Percentiles rank a stretch among this genome's conserved stretches.
These are phyloP conservation scores for Candida neerlandica DNA, from an alignment of 1,139 yeast genomes.

Conservation along the genomic window DNA sequence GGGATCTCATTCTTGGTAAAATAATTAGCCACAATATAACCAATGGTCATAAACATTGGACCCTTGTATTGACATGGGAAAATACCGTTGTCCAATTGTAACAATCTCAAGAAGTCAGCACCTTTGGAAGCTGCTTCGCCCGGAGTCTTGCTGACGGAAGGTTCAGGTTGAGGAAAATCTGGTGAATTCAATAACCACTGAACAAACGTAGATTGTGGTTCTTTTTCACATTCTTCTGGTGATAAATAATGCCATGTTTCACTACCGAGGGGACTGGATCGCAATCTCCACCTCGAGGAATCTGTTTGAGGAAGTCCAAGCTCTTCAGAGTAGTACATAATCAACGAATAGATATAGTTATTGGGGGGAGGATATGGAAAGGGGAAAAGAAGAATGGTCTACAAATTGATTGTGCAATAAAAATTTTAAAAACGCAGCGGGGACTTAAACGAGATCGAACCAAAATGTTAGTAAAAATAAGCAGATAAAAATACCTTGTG, in stretches of 20 bases:
- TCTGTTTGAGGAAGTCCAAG: slow-evolving; percentile 72
- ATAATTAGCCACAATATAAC: slow-evolving; percentile 77
- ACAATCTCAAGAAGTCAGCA: slow-evolving; percentile 62
- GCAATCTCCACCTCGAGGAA: slow-evolving; percentile 70
- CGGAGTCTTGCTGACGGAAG: slow-evolving; percentile 42
- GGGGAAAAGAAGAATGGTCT: background rate
- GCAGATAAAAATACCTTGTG: too few relatives aligned
- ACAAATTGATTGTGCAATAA: background rate
- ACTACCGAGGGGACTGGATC: slow-evolving; percentile 70
- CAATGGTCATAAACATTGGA: slow-evolving; percentile 96
- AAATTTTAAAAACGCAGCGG: too few relatives aligned
- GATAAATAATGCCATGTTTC: slow-evolving; percentile 78
- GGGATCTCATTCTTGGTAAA: slow-evolving; percentile 71
- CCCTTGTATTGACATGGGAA: slow-evolving; percentile 96
- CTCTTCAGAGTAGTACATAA: slow-evolving; percentile 58
- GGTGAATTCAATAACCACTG: slow-evolving; percentile 55
- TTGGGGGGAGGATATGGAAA: background rate
- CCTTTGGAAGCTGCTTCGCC: slow-evolving; percentile 72
- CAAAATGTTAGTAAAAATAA: too few relatives aligned
- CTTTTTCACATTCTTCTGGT: slow-evolving; percentile 31
- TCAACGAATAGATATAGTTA: background rate
- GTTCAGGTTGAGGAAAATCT: slow-evolving; percentile 47
- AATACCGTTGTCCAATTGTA: slow-evolving; percentile 76
- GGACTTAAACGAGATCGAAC: too few relatives aligned
- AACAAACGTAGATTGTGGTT: slow-evolving; percentile 59